phyloP scores from a whole-genome alignment of 2,329 filamentous ascomycete species.

The Pseudocercospora fijiensis region DNA sequence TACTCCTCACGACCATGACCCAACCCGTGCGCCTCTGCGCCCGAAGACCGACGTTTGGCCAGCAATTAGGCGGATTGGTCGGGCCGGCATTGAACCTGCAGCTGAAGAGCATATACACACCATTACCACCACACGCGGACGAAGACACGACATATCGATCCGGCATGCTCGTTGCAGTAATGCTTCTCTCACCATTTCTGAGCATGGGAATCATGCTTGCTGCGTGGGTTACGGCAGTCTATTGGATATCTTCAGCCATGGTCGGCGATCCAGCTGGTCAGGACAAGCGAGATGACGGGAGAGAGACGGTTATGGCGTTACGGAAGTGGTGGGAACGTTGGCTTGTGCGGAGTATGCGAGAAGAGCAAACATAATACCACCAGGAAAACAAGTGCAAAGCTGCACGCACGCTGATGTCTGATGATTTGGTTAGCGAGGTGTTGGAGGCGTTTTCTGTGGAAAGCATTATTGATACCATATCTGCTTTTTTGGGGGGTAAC shows the following conservation, averaged over 20 bases:
- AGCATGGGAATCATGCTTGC: constrained; percentile 57
- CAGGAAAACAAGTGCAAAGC: background rate
- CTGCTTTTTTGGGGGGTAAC: background rate
- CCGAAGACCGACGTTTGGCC: constrained; percentile 47
- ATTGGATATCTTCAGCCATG: constrained; percentile 55
- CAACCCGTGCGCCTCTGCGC: constrained; percentile 57
- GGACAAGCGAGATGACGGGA: constrained; percentile 60
- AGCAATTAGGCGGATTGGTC: constrained; percentile 54
- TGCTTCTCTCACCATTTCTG: constrained; percentile 57
- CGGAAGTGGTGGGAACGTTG: constrained; percentile 62
- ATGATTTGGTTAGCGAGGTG: constrained; percentile 20
- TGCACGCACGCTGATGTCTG: constrained; percentile 4
- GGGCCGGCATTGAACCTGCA: constrained; percentile 55
- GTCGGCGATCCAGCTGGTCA: constrained; percentile 61
- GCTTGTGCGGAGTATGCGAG: constrained; percentile 42
- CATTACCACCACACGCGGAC: constrained; percentile 34
- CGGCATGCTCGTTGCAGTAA: constrained; percentile 52
- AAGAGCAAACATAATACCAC: constrained; percentile 25
- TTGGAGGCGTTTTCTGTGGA: constrained; percentile 17
- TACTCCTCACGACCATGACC: constrained; percentile 53
- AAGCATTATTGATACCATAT: constrained; percentile 16
- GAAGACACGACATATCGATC: constrained; percentile 43
- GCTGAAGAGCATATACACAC: constrained; percentile 50
- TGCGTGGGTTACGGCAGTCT: constrained; percentile 59
- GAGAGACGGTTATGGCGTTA: constrained; percentile 58